Percentiles rank a stretch among this genome's conserved stretches.
These are phyloP conservation scores for Phyllosticta ampelicida DNA, from an alignment of 2,329 filamentous ascomycete genomes.

Conservation along the genomic window DNA sequence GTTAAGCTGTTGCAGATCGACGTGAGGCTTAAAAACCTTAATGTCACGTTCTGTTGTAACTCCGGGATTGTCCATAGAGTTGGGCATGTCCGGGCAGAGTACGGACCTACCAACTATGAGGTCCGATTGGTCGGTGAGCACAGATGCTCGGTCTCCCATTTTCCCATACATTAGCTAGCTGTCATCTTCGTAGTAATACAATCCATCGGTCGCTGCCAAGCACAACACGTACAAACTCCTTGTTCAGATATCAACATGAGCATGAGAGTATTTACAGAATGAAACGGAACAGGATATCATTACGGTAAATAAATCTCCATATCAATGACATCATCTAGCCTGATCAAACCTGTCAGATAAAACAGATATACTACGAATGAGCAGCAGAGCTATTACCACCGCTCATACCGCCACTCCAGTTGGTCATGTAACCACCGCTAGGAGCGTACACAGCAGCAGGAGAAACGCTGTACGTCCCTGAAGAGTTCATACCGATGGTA, in stretches of 20 bases:
- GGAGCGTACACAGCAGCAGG: conserved; percentile 10
- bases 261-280: not conserved
- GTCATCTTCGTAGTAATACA: no score
- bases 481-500: conserved; percentile 6
- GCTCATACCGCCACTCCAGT: not conserved
- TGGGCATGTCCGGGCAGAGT: no score
- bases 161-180: no score
- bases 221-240: no score
- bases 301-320: not conserved
- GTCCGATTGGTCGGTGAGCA: no score
- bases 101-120: no score
- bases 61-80: no score
- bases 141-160: no score
- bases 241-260: not conserved
- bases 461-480: conserved; percentile 7
- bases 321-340: not conserved
- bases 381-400: conserved; percentile 2
- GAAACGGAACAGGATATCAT: not conserved
- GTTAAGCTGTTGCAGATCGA: not conserved
- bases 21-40: not conserved
- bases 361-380: not conserved
- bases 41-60: no score
- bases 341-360: not conserved
- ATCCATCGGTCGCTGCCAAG: no score
- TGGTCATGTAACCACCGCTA: conserved; percentile 5